Evolutionary conservation across 106 monocot species (phyloP).

Genomic region (Alisma plantagoaquatica): DNA sequence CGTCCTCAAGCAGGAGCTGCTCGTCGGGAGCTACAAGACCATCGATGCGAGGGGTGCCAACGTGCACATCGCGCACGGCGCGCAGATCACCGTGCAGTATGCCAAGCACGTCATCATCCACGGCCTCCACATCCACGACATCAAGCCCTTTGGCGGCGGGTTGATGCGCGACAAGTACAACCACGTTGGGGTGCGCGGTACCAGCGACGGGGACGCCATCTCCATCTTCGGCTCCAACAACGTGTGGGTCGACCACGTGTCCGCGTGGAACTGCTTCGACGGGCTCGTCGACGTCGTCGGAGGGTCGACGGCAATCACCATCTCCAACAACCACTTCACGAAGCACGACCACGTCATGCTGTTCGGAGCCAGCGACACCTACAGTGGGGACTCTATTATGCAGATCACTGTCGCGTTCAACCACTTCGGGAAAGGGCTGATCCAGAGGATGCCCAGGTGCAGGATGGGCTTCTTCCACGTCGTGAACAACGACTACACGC

Average conservation of each 20-base stretch:
- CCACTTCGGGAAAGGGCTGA: constrained; percentile 32
- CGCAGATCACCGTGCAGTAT: constrained; percentile 43
- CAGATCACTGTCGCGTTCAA: constrained; percentile 48
- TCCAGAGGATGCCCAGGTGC: constrained; percentile 42
- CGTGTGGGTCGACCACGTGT: constrained; percentile 56
- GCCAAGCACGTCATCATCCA: constrained; percentile 61
- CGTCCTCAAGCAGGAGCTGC: constrained; percentile 40
- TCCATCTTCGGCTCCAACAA: constrained; percentile 34
- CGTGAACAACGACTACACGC: constrained; percentile 66
- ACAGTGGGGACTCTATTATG: constrained; percentile 19
- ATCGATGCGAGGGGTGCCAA: constrained; percentile 60
- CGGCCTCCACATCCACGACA: constrained; percentile 53
- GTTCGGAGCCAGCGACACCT: constrained; percentile 22
- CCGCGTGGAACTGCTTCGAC: constrained; percentile 19
- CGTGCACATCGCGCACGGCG: constrained; percentile 47
- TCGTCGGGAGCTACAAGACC: constrained; percentile 57
- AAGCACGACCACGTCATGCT: constrained; percentile 38
- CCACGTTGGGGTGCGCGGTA: constrained; percentile 27
- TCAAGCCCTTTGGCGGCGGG: constrained; percentile 23
- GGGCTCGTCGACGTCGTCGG: constrained; percentile 16
- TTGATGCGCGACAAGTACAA: constrained; percentile 26
- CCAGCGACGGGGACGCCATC: constrained; percentile 60
- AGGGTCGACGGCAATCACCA: constrained; percentile 52
- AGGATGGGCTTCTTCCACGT: constrained; percentile 47
- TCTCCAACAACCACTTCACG: constrained; percentile 58